A percentile compares a stretch with the other conserved stretches of the same genome.
Conservation (phyloP, 1,284 basidiomycete species). For the Moesziomyces sp. region DNA sequence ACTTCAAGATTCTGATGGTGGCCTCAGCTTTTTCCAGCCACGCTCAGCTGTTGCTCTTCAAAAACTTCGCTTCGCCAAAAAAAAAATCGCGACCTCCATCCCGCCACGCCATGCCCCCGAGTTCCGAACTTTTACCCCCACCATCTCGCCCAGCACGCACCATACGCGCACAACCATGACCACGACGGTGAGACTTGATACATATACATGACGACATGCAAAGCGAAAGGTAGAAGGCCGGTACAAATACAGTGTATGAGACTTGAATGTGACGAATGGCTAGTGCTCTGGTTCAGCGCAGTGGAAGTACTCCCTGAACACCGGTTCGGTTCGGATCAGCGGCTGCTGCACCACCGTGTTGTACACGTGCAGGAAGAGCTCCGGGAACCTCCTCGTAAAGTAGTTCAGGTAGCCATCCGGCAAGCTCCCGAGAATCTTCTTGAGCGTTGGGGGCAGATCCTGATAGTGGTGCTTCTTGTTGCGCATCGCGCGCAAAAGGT, state of each 20-base stretch:
- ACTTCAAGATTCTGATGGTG: neutral
- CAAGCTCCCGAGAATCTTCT: constrained; percentile 85
- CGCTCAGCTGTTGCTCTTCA: neutral
- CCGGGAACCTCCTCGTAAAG: constrained; percentile 91
- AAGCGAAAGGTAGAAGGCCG: neutral
- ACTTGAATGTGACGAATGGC: neutral
- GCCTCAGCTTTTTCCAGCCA: neutral
- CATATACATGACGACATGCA: constrained; percentile 24
- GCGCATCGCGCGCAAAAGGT: constrained; percentile 87
- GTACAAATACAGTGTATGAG: constrained; percentile 13
- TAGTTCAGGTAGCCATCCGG: constrained; percentile 92
- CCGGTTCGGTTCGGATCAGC: constrained; percentile 53
- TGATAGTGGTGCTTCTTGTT: constrained; percentile 99
- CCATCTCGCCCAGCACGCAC: neutral
- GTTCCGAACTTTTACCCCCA: constrained; percentile 7
- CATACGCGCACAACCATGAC: neutral
- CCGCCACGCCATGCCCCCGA: constrained; percentile 6
- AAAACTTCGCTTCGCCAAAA: constrained; percentile 17
- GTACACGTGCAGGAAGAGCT: constrained; percentile 91
- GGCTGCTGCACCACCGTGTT: constrained; percentile 74
- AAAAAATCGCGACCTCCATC: constrained; percentile 8
- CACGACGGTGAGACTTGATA: neutral
- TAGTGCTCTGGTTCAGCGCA: constrained; percentile 49
- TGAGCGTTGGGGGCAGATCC: constrained; percentile 88
- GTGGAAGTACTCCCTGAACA: constrained; percentile 57